Conservation (phyloP, 306 rosid species). For the Trifolium subterraneum region DNA sequence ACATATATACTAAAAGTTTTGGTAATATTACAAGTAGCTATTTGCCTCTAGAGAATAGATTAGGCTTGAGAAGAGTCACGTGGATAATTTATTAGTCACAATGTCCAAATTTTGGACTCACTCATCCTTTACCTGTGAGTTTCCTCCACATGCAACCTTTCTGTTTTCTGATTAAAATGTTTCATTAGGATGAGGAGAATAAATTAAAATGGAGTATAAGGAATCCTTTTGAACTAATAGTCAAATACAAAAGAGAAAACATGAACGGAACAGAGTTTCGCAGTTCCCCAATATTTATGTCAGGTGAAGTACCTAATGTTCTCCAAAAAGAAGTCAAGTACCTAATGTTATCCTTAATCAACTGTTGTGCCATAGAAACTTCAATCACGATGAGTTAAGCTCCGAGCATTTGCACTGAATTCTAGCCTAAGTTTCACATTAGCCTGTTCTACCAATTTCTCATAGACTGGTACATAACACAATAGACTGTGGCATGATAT, state of each 20-base stretch:
- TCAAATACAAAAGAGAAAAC: conserved; percentile 27
- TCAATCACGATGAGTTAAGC: conserved; percentile 24
- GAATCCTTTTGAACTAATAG: background rate
- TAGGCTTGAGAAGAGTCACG: conserved; percentile 27
- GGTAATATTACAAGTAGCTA: conserved; percentile 2
- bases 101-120: background rate
- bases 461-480: background rate
- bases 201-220: conserved; percentile 15
- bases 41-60: conserved; percentile 10
- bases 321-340: conserved; percentile 9
- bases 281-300: background rate
- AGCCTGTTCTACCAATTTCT: conserved; percentile 24
- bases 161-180: background rate
- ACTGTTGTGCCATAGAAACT: conserved; percentile 10
- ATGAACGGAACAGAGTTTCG: conserved; percentile 10
- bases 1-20: background rate
- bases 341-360: background rate
- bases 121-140: background rate
- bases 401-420: conserved; percentile 9
- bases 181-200: conserved; percentile 9
- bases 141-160: conserved; percentile 21
- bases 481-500: conserved; percentile 11
- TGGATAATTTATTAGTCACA: conserved; percentile 1
- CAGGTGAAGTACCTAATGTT: background rate
- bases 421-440: conserved; percentile 16